Evolutionary conservation across 352 stramenopile genomes (phyloP).

Genomic region (Elongisporangium senticosum): DNA sequence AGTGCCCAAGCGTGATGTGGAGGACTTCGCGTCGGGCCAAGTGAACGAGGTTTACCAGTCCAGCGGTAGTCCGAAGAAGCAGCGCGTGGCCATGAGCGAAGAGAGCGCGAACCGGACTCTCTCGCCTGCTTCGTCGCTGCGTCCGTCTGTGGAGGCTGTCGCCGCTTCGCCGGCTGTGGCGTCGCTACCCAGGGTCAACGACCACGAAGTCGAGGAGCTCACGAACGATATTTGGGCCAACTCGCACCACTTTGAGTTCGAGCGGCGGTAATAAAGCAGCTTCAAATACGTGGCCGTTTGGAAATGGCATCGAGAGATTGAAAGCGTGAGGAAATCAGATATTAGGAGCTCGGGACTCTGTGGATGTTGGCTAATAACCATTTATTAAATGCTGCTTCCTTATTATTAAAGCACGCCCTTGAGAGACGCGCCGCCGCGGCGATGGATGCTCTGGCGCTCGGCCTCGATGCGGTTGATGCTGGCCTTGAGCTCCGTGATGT

Average conservation of each 20-base stretch:
- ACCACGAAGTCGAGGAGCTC: constrained; percentile 51
- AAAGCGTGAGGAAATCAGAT: too few species aligned
- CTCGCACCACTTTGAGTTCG: constrained; percentile 74
- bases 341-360: too few species aligned
- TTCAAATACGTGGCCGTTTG: too few species aligned
- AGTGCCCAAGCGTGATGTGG: not conserved
- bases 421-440: constrained; percentile 67
- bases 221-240: constrained; percentile 82
- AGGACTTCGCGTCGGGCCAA: not conserved
- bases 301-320: too few species aligned
- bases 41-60: constrained; percentile 3
- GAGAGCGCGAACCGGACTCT: constrained; percentile 9
- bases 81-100: constrained; percentile 14
- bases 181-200: constrained; percentile 20
- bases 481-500: constrained; percentile 74
- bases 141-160: constrained; percentile 15
- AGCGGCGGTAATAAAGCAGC: constrained; percentile 4
- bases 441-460: constrained; percentile 77
- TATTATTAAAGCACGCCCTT: constrained; percentile 64
- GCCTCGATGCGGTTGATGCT: constrained; percentile 69
- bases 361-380: too few species aligned
- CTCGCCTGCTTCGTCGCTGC: not conserved
- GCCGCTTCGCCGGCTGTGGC: constrained; percentile 8
- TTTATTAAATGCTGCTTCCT: too few species aligned
- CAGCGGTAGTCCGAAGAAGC: constrained; percentile 5